Evolutionary conservation across 2,329 filamentous ascomycete species (phyloP), one percentile per base, ranked within the genome.

Genomic region (Falciphora oryzae): DNA sequence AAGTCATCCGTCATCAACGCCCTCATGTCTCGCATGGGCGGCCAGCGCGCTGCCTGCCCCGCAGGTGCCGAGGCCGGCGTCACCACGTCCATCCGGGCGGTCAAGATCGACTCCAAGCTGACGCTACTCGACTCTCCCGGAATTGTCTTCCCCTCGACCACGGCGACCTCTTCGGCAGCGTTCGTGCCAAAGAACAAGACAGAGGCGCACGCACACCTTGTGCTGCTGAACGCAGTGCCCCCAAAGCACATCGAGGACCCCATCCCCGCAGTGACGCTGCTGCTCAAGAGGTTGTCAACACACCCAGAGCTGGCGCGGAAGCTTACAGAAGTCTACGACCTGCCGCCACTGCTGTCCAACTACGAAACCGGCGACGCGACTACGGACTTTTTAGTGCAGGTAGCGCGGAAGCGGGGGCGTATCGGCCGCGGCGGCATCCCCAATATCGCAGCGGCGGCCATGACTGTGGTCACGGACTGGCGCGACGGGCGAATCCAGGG

Each of bases 1-100:
- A 97, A 97, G 81, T 96, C 92, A 32, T 97, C 93, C 62, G 92
- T 97, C 72, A 97, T 97, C 83, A 97, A 97, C 76, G 91, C 93
- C 22, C 87, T 97, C 65, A 89, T 92, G 27, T 88, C 90, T 53
- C 86, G 92, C 53, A 81, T 97, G 70, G 86, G 89, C 69, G 84
- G 87, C 65, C 75, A 77, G 69, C 80, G 84, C 70, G 82, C 83
- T 50, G 90, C 92, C 58, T 97, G 93, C 75, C 93, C 93, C 1
- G 90, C 91, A 1, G 93, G 93, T 66, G 93, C 93, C 35, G 93
- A 97, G 79, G 93, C 93, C 28, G 93, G 93, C 64, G 92, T 97
- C 56, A 97, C 93, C 6, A 97, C 93, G 58, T 90, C 86, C 73
- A 85, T 97, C 71, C 89, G 93, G 66, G 85, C 92, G 72, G 92